A percentile compares a stretch with the other conserved stretches of the same genome.
These are phyloP conservation scores for Chara braunii DNA, from an alignment of 139 green algal genomes.

Conservation along the genomic window DNA sequence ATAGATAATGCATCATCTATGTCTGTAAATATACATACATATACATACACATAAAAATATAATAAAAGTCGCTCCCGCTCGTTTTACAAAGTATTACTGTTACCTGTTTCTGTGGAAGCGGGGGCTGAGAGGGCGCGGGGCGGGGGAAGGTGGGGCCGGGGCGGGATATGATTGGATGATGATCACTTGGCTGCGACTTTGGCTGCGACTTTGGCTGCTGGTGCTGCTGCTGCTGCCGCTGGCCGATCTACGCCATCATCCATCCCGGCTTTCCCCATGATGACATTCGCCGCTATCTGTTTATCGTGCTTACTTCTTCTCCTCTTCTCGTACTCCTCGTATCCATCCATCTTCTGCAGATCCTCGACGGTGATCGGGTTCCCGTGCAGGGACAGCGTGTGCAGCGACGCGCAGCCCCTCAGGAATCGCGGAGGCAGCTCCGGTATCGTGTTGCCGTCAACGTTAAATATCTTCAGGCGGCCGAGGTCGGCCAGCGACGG, in stretches of 20 bases:
- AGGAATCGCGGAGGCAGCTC: neutral
- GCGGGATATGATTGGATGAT: too few species aligned
- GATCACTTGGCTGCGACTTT: too few species aligned
- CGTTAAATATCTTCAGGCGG: constrained; percentile 8
- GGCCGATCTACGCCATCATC: constrained; percentile 17
- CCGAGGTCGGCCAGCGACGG: neutral
- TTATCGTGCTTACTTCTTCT: constrained; percentile 21
- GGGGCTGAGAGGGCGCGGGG: too few species aligned
- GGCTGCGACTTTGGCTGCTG: too few species aligned
- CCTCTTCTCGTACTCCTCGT: constrained; percentile 15
- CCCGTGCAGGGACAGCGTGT: neutral
- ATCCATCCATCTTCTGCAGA: constrained; percentile 24
- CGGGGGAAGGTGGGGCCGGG: too few species aligned
- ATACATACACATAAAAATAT: too few species aligned
- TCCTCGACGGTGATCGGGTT: neutral
- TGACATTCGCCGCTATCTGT: constrained; percentile 27
- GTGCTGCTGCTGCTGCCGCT: too few species aligned
- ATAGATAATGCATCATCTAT: too few species aligned
- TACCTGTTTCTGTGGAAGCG: too few species aligned
- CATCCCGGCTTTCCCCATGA: constrained; percentile 11
- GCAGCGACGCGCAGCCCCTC: neutral
- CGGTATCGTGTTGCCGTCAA: constrained; percentile 17
- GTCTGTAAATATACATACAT: too few species aligned
- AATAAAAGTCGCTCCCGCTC: too few species aligned
- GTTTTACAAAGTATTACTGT: too few species aligned